Conservation (phyloP, 1,139 yeast species). For the Candida sanyaensis region DNA sequence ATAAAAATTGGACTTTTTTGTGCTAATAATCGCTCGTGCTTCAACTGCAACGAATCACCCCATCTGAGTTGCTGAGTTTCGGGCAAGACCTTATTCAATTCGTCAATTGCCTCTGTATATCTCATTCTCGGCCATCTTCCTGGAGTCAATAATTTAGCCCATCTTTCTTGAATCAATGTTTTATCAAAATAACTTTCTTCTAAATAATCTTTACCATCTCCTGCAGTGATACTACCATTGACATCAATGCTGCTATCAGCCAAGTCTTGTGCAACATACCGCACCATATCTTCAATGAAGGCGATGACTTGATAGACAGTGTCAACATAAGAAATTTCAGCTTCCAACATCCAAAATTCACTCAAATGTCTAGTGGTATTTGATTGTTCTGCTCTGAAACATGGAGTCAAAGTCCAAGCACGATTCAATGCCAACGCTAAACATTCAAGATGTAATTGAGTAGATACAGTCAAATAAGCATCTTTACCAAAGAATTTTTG, state of each 20-base stretch:
- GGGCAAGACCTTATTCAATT: conserved; percentile 26
- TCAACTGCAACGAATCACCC: conserved; percentile 79
- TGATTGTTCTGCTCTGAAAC: conserved; percentile 91
- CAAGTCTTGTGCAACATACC: conserved; percentile 47
- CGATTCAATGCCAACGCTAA: conserved; percentile 71
- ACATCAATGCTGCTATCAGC: conserved; percentile 5
- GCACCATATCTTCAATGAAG: conserved; percentile 72
- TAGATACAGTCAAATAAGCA: conserved; percentile 82
- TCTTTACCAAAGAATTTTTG: conserved; percentile 61
- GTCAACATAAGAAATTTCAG: conserved; percentile 73
- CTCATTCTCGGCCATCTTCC: conserved; percentile 71
- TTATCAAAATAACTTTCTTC: conserved; percentile 36
- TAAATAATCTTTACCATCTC: conserved; percentile 44
- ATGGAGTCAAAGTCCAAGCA: conserved; percentile 90
- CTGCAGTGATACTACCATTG: conserved; percentile 16
- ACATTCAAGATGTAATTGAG: conserved; percentile 89
- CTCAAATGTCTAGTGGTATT: conserved; percentile 89
- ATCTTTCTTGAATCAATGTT: conserved; percentile 33
- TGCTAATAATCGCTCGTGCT: conserved; percentile 91
- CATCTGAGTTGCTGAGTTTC: conserved; percentile 28
- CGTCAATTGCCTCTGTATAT: conserved; percentile 70
- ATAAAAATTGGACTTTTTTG: conserved; percentile 82
- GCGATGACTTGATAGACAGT: conserved; percentile 59
- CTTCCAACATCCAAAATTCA: conserved; percentile 98
- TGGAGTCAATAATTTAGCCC: conserved; percentile 30